Percentiles rank a stretch among this genome's conserved stretches.
Conservation (phyloP, 2,329 filamentous ascomycete species). For the Alternaria longipes region DNA sequence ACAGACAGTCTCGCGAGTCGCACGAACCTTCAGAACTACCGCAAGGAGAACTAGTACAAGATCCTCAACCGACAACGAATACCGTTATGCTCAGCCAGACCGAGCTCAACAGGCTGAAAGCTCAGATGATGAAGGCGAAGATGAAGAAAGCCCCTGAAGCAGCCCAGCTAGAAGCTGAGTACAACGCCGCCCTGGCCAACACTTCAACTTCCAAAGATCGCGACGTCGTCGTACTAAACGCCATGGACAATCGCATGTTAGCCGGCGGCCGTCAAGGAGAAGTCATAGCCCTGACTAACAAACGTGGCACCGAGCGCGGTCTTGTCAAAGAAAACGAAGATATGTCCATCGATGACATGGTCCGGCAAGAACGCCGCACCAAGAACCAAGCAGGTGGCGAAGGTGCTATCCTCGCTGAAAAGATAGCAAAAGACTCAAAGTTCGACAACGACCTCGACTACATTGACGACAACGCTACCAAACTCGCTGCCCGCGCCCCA, state of each 20-base stretch:
- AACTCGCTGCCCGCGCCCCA: constrained; percentile 85
- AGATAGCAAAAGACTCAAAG: constrained; percentile 91
- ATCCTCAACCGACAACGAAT: constrained; percentile 59
- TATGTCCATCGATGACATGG: constrained; percentile 97
- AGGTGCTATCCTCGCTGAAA: constrained; percentile 82
- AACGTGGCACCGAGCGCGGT: constrained; percentile 83
- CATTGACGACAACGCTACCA: constrained; percentile 94
- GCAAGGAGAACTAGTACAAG: constrained; percentile 68
- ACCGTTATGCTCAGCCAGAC: constrained; percentile 74
- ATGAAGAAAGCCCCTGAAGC: constrained; percentile 79
- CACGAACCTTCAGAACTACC: constrained; percentile 45
- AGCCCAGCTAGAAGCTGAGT: constrained; percentile 80
- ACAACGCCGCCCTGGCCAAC: constrained; percentile 76
- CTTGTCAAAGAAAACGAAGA: constrained; percentile 90
- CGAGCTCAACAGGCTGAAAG: constrained; percentile 85
- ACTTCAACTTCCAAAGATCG: constrained; percentile 66
- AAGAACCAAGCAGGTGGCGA: constrained; percentile 80
- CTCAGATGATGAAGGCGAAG: constrained; percentile 96
- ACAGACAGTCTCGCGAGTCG: constrained; percentile 41
- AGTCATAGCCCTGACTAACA: constrained; percentile 79
- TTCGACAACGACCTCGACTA: constrained; percentile 95
- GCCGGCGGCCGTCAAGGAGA: constrained; percentile 79
- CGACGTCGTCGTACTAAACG: constrained; percentile 80
- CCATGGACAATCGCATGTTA: constrained; percentile 89
- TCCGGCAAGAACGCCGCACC: constrained; percentile 89